These are phyloP conservation scores for Penicillium sp. DNA, from an alignment of 2,329 filamentous ascomycete genomes.

Conservation along the genomic window DNA sequence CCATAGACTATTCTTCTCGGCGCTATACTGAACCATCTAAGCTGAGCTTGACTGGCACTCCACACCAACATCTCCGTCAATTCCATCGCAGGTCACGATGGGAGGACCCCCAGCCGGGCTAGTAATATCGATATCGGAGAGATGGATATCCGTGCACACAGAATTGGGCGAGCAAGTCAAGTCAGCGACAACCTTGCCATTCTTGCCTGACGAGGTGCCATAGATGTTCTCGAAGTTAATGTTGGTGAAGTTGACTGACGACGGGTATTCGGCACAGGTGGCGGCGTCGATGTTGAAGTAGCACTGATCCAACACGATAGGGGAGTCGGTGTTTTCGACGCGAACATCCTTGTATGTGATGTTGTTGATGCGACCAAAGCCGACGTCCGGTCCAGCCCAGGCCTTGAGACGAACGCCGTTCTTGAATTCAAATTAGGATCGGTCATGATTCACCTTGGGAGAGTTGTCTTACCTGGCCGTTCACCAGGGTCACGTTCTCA, in stretches of 20 bases:
- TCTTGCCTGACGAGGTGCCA: conserved; percentile 49
- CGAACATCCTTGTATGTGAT: conserved; percentile 55
- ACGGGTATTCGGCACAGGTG: conserved; percentile 48
- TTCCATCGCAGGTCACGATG: conserved; percentile 46
- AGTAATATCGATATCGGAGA: conserved; percentile 49
- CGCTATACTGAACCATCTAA: background rate
- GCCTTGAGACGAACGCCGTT: conserved; percentile 53
- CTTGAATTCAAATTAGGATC: conserved; percentile 28
- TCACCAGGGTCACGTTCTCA: conserved; percentile 52
- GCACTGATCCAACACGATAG: conserved; percentile 53
- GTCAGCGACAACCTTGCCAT: conserved; percentile 48
- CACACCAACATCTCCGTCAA: conserved; percentile 36
- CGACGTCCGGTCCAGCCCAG: conserved; percentile 51
- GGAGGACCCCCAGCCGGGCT: conserved; percentile 41
- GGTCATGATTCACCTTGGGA: too few relatives aligned
- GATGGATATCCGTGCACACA: conserved; percentile 48
- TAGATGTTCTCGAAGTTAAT: conserved; percentile 52
- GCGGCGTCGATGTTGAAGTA: conserved; percentile 52
- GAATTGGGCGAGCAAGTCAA: conserved; percentile 51
- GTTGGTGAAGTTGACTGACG: conserved; percentile 51
- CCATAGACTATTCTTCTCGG: background rate
- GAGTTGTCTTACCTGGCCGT: conserved; percentile 32
- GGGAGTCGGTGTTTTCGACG: conserved; percentile 51
- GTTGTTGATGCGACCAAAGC: conserved; percentile 55
- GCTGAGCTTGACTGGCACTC: conserved; percentile 25